phyloP scores from a whole-genome alignment of 129 eudicot species.

The Logfia minima region DNA sequence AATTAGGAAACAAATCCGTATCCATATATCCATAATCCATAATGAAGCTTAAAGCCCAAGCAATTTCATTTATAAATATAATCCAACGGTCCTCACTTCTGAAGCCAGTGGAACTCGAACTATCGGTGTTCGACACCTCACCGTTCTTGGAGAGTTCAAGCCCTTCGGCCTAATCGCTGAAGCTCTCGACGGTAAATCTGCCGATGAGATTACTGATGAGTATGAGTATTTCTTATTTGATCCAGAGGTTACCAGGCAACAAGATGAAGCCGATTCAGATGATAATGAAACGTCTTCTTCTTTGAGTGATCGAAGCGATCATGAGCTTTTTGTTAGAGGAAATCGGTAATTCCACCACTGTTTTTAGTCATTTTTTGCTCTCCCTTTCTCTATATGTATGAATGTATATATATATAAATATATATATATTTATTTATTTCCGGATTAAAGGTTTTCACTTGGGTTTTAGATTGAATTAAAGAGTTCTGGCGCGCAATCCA shows the following conservation, averaged over 20 bases:
- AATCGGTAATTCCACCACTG: conserved; percentile 49
- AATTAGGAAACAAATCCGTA: too few species aligned
- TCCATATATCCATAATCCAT: too few species aligned
- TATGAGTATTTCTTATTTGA: conserved; percentile 70
- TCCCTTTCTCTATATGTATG: too few species aligned
- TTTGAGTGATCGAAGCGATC: conserved; percentile 59
- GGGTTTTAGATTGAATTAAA: conserved; percentile 14
- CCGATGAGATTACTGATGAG: conserved; percentile 52
- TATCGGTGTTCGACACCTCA: conserved; percentile 66
- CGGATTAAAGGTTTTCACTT: conserved; percentile 45
- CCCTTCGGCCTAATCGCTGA: conserved; percentile 88
- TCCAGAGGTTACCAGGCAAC: conserved; percentile 61
- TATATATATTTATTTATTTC: too few species aligned
- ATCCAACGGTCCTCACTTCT: conserved; percentile 1
- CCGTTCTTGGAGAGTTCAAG: conserved; percentile 78
- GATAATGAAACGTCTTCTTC: conserved; percentile 40
- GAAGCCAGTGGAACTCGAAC: conserved; percentile 7
- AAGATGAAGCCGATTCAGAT: conserved; percentile 46
- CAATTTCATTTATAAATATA: neutral
- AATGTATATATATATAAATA: neutral
- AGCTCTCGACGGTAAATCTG: conserved; percentile 73
- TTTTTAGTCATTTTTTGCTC: neutral
- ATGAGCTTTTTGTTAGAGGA: conserved; percentile 82
- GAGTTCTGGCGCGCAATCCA: conserved; percentile 1
- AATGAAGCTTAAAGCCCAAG: neutral